Base-by-base conservation (phyloP, 441 rosid genomes). In the Viola pubescens region DNA sequence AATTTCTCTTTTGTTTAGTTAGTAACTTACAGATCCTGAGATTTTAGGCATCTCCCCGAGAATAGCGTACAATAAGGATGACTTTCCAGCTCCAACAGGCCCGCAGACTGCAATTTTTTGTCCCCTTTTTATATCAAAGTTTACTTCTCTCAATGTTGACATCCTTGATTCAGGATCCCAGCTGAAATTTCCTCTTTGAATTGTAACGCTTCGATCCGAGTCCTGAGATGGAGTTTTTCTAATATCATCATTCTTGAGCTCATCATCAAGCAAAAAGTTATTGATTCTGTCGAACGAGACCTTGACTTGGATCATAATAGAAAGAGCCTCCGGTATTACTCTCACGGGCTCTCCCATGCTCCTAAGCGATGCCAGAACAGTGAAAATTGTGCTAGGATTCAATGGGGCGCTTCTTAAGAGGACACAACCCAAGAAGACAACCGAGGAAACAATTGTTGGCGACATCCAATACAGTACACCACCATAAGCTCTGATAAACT, bases 71-170 rank as follows among this genome's bases (percentile, higher is more conserved):
- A 91, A 73, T 39, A 87, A 68, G 0, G 98, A 89, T 16, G 98
- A 87, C 69, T 89, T 91, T 37, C 98, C 98, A 0, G 91, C 84
- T 1, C 97, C 98, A 19, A 89, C 91, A 7, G 87, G 84, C 51
- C 98, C 97, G 41, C 97, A 89, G 56, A 91, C 70, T 14, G 96
- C 96, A 67, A 85, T 55, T 66, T 91, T 89, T 48, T 85, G 81
- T 47, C 89, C 85, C 37, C 52, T 6, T 71, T 70, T 77, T 37
- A 79, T 60, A 39, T 78, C 77, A 62, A 89, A 48, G 65, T 71
- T 68, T 54, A 85, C 74, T 64, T 75, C 64, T 41, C 48, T 49
- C 42, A 91, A 62, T 12, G 91, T 84, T 54, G 78, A 74, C 59
- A 9, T 40, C 37, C 47, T 57, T 4, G 68, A 39, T 56, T 87